Evolutionary conservation across 768 basidiomycete species (phyloP), one percentile per base, ranked within the genome.

Genomic region (Russula abietina): DNA sequence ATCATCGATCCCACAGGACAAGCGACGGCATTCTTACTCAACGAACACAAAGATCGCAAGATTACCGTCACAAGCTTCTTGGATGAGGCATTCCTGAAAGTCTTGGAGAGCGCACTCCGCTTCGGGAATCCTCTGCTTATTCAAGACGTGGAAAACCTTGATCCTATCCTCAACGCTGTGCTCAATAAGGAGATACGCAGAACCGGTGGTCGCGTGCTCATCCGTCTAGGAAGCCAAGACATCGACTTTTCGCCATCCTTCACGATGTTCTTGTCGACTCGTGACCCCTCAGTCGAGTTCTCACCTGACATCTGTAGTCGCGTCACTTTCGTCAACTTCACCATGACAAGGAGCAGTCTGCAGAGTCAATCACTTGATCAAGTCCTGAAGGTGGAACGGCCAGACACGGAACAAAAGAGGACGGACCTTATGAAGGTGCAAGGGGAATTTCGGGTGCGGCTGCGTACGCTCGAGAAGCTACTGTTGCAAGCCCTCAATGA

Each of bases 191-290:
- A 99, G 75, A 92, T 98, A 55, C 83, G 94, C 41, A 83, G 95
- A 30, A 97, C 97, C 2, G 97, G 97, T 48, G 97, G 97, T 48
- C 93, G 97, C 73, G 94, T 98, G 16, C 84, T 98, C 45, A 97
- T 99, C 65, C 91, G 97, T 41, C 79, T 98, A 24, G 96, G 97
- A 4, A 98, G 82, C 71, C 97, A 99, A 77, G 97, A 99, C 68
- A 98, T 99, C 73, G 97, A 99, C 73, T 98, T 98, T 73, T 99
- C 97, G 0, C 97, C 97, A 7, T 88, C 97, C n/a, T 99, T 99
- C 80, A 97, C 93, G 6, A 95, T 99, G 93, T 99, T 99, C 84
- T 81, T 99, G 49, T 92, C 96, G 2, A 99, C 97, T 12, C 80
- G 97, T 24, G 95, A 99, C 73, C 95, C 97, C 2, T 96, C 96